Evolutionary conservation across 805 yeast genomes (phyloP).

Genomic region (Wickerhamiella dianesei): DNA sequence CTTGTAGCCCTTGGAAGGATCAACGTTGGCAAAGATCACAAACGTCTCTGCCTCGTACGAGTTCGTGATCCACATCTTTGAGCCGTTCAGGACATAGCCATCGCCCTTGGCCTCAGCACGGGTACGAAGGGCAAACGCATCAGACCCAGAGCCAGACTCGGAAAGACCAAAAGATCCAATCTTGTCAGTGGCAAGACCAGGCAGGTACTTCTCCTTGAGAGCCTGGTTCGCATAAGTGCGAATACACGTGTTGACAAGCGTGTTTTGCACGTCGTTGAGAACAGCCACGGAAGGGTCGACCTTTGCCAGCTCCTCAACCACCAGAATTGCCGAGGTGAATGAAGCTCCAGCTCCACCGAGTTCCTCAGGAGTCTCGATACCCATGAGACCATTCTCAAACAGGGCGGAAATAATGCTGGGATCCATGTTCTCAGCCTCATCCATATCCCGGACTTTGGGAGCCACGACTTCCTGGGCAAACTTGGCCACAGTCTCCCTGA

Average conservation of each 20-base stretch:
- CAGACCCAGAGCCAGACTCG: conserved; percentile 32
- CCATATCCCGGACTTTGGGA: conserved; percentile 29
- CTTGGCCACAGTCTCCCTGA: conserved; percentile 29
- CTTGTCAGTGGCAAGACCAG: conserved; percentile 25
- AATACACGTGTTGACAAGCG: conserved; percentile 31
- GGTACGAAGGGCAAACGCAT: conserved; percentile 32
- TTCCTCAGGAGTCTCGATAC: conserved; percentile 35
- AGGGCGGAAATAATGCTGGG: conserved; percentile 12
- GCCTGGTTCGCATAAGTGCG: conserved; percentile 29
- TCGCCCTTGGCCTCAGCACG: conserved; percentile 28
- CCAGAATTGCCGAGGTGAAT: conserved; percentile 33
- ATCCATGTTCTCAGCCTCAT: conserved; percentile 20
- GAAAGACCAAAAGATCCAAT: conserved; percentile 31
- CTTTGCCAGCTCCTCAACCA: conserved; percentile 33
- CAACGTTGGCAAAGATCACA: conserved; percentile 30
- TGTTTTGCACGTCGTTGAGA: conserved; percentile 34
- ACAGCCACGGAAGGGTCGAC: conserved; percentile 32
- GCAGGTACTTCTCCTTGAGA: conserved; percentile 29
- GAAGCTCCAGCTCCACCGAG: conserved; percentile 34
- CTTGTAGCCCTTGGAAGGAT: conserved; percentile 31
- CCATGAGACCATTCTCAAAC: conserved; percentile 33
- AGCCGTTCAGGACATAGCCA: conserved; percentile 30
- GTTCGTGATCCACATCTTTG: conserved; percentile 36
- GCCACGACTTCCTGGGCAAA: conserved; percentile 30
- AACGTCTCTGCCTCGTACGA: conserved; percentile 32